Base-by-base conservation (phyloP, 2,329 filamentous ascomycete species). In the Sporothrix schenckii region DNA sequence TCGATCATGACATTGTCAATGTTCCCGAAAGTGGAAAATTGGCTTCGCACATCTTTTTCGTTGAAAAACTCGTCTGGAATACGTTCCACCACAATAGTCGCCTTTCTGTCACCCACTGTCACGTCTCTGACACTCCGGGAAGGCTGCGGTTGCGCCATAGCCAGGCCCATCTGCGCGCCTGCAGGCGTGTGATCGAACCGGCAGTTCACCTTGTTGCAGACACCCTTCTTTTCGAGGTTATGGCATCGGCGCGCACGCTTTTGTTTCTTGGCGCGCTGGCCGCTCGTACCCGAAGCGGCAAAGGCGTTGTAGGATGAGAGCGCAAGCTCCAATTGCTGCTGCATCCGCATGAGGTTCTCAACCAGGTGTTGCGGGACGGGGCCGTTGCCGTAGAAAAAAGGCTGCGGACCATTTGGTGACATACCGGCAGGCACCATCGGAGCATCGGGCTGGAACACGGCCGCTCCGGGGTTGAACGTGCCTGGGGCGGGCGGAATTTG, bases 211-310 rank as follows among this genome's bases (percentile, higher is more conserved):
- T 88, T 82, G 6, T 88, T 84, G 76, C 92, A 94, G 75, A 86
- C 92, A 0, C 92, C 92, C 74, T 91, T 91, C 1, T 81, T 86
- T 71, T 92, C 90, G 75, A 91, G 93, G 77, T 92, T 89, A 70
- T 86, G 83, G 76, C 91, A 94, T 71, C 87, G 83, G 70, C 83
- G 79, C 73, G 80, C 82, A 65, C 78, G 81, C 70, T 80, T 80
- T 52, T 76, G 77, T 53, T 77, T 70, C 21, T 50, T 63, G 9
- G 9, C 21, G 27, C 21, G 66, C 2, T 39, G 52, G 5, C 27
- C 41, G 21, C 30, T 39, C 5, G 27, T 19, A 14, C 24, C 19
- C 24, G 80, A 73, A 78, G 82, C 75, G 70, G 7, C 39, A 39
- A 65, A 66, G n/a, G n/a, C 19, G n/a, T 24, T 50, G 21, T 63